Evolutionary conservation across 78 protist genomes (phyloP).

Genomic region (Bodo saltans): DNA sequence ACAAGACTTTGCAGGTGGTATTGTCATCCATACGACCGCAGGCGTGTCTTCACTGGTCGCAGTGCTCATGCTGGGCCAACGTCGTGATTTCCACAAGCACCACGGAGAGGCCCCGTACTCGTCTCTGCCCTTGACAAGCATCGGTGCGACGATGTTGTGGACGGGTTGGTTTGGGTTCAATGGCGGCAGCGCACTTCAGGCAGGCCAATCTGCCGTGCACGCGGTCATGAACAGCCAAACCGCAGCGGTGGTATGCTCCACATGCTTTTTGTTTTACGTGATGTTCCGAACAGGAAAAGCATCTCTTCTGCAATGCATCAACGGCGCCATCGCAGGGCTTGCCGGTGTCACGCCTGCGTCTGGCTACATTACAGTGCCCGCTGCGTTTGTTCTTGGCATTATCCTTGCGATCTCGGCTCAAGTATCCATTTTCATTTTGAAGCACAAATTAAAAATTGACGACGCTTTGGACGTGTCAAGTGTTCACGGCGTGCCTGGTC

Average conservation of each 20-base stretch:
- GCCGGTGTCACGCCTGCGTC: slow-evolving; percentile 36
- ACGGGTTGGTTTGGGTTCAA: slow-evolving; percentile 87
- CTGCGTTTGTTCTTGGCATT: slow-evolving; percentile 7
- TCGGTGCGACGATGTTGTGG: slow-evolving; percentile 80
- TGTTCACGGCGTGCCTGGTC: slow-evolving; percentile 67
- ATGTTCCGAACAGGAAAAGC: neutral
- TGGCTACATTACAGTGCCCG: slow-evolving; percentile 31
- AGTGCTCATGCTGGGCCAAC: slow-evolving; percentile 4
- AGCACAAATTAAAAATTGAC: slow-evolving; percentile 50
- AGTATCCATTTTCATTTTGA: neutral
- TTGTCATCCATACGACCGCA: slow-evolving; percentile 76
- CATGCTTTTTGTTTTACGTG: neutral
- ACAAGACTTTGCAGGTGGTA: slow-evolving; percentile 84
- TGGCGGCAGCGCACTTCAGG: slow-evolving; percentile 66
- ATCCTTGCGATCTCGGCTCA: neutral
- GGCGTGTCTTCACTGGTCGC: slow-evolving; percentile 71
- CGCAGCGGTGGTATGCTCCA: slow-evolving; percentile 29
- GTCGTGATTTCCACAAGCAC: neutral
- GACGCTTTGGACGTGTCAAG: slow-evolving; percentile 66
- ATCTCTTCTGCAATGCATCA: neutral
- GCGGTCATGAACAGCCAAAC: slow-evolving; percentile 63
- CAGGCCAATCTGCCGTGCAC: slow-evolving; percentile 47
- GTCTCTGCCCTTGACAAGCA: slow-evolving; percentile 50
- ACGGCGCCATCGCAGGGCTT: slow-evolving; percentile 45
- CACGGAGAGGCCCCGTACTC: neutral